Evolutionary conservation across 345 rosid genomes (phyloP).

Genomic region (Microthlaspi erraticum): DNA sequence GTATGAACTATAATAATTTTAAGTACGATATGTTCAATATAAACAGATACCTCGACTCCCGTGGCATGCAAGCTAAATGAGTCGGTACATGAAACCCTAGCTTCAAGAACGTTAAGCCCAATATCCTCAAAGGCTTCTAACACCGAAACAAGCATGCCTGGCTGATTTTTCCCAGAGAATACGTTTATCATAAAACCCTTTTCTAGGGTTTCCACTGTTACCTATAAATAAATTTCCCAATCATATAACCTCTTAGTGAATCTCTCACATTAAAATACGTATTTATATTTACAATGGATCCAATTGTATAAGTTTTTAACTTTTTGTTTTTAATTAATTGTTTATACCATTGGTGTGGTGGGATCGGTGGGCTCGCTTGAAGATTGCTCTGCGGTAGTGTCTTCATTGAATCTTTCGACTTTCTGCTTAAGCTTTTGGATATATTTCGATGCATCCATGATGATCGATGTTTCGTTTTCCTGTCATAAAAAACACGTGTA

Average conservation of each 20-base stretch:
- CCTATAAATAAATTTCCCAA: constrained; percentile 50
- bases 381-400: constrained; percentile 44
- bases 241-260: background rate
- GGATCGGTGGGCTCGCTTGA: constrained; percentile 43
- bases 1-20: background rate
- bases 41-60: constrained; percentile 67
- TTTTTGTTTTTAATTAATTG: background rate
- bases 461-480: constrained; percentile 69
- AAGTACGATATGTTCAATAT: background rate
- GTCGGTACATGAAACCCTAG: constrained; percentile 94
- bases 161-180: constrained; percentile 62
- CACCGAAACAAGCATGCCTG: constrained; percentile 76
- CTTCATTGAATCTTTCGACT: constrained; percentile 71
- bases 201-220: constrained; percentile 80
- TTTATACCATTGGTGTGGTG: constrained; percentile 42
- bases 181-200: constrained; percentile 78
- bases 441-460: constrained; percentile 86
- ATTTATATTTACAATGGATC: background rate
- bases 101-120: constrained; percentile 78
- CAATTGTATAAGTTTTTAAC: constrained; percentile 2
- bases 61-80: constrained; percentile 71
- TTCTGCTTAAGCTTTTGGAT: constrained; percentile 77
- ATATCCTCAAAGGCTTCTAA: constrained; percentile 87
- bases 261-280: constrained; percentile 25
- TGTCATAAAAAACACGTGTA: constrained; percentile 41